Evolutionary conservation across 805 yeast genomes (phyloP), one percentile per base, ranked within the genome.

Genomic region (Henningerozyma blattae): DNA sequence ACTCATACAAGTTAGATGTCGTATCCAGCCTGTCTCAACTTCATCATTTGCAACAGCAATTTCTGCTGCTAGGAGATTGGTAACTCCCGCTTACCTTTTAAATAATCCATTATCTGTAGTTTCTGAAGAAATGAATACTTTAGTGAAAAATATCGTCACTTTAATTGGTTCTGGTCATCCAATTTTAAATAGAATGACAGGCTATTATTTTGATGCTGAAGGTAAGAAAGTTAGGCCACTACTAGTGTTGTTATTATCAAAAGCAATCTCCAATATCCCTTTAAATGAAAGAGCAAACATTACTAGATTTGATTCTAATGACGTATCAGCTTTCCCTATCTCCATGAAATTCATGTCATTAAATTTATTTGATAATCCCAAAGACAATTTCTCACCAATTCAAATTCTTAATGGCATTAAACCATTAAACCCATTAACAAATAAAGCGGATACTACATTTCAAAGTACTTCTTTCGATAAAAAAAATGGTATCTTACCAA

Each of bases 221-320:
- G 97, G 98, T 5, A 91, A 91, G 58, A 93, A 87, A 52, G 85
- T 91, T 15, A 69, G 98, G 38, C 98, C 98, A 2, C 61, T 91
- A 43, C 72, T 91, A 39, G 97, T 91, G 10, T 63, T 91, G 37
- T 61, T 91, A 32, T 64, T 91, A 34, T 74, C 93, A 24, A 80
- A 85, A 48, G 91, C 95, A 4, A 64, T 89, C 35, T 68, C 79
- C 40, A 65, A 69, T 39, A 83, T 87, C 28, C 95, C 96, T 2
- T 41, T 65, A 13, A 68, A 66, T 18, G 65, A 83, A 52, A 66
- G 95, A 47, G 70, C 72, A 37, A 62, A 89, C 39, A 67, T 77
- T 18, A 24, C 10, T 5, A 50, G 56, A 10, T 72, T 81, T 24
- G 91, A 81, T 54, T 57, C 53, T 28, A 53, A 63, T 27, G 91